Evolutionary conservation across 108 stramenopile genomes (phyloP), one percentile per base, ranked within the genome.

Genomic region (Nitzschia putrida): DNA sequence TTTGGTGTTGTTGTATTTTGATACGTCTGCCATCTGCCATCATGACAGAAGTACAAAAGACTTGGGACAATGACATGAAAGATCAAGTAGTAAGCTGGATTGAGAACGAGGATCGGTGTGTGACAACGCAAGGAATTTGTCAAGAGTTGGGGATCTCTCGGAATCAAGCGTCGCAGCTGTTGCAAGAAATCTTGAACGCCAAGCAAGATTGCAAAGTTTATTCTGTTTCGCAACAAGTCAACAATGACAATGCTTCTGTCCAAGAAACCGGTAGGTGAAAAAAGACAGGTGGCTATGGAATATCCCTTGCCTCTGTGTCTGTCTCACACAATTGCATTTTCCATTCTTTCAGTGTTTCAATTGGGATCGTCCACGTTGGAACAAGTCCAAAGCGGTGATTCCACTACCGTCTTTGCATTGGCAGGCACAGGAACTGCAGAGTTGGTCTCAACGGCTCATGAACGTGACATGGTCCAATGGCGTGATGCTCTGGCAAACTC

Each of bases 51-150:
- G 29, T 34, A 34, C 3, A 34, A 34, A 34, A 34, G 29, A 34
- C 29, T 34, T 34, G 29, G 29, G 29, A 34, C 29, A 34, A 34
- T 34, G 29, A 34, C 4, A 34, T 34, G 29, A 66, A 66, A 45
- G 55, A 74, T 41, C 37, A 67, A 51, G 73, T 74, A 4, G 22
- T 3, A 18, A 55, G 53, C 5, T 74, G 73, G 73, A 66, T 74
- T 42, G 55, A 67, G 21, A 5, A 60, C 23, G 73, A 74, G 52
- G 22, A 61, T 13, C 73, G 64, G n/a, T 74, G 73, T 60, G 73
- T 74, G 37, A 74, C 73, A 45, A 45, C 56, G 20, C 73, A 74
- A 60, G 38, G 64, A 42, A 56, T 74, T 8, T 25, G 54, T 10
- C 58, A 57, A 40, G 20, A 23, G 12, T 42, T 67, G 56, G 55